Evolutionary conservation across 306 rosid genomes (phyloP).

Genomic region (Pterocarpus santalinus): DNA sequence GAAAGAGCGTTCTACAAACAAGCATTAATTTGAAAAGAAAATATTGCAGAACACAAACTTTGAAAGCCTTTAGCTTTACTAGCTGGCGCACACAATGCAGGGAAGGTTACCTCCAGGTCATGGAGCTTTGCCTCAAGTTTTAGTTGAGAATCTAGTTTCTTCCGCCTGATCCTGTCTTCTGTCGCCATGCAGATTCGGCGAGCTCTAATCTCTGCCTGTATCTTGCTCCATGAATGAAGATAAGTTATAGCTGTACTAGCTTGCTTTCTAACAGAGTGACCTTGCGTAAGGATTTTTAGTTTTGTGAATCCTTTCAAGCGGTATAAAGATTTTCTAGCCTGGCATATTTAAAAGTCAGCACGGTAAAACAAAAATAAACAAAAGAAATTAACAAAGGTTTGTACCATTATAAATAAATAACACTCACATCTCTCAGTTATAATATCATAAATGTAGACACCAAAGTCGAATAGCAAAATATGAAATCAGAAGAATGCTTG

Average conservation of each 20-base stretch:
- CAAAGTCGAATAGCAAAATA: not conserved
- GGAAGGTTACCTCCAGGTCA: slow-evolving; percentile 68
- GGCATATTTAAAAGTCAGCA: slow-evolving; percentile 20
- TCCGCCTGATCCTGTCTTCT: slow-evolving; percentile 72
- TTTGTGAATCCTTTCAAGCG: slow-evolving; percentile 67
- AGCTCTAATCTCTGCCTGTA: slow-evolving; percentile 71
- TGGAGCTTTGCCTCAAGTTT: slow-evolving; percentile 88
- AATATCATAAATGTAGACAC: not conserved
- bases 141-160: slow-evolving; percentile 72
- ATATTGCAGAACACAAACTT: too few relatives aligned
- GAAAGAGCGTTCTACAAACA: too few relatives aligned
- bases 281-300: slow-evolving; percentile 58
- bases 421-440: not conserved
- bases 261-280: slow-evolving; percentile 63
- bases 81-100: slow-evolving; percentile 27
- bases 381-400: not conserved
- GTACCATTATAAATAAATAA: not conserved
- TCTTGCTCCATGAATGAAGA: slow-evolving; percentile 84
- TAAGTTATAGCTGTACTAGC: slow-evolving; percentile 62
- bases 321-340: slow-evolving; percentile 78
- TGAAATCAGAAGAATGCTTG: not conserved
- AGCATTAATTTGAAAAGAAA: too few relatives aligned
- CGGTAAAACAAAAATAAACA: slow-evolving; percentile 11
- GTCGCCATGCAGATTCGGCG: slow-evolving; percentile 85
- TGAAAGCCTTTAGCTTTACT: slow-evolving; percentile 1